Conservation (phyloP, 1,139 yeast species). For the Ogataea hybrid region DNA sequence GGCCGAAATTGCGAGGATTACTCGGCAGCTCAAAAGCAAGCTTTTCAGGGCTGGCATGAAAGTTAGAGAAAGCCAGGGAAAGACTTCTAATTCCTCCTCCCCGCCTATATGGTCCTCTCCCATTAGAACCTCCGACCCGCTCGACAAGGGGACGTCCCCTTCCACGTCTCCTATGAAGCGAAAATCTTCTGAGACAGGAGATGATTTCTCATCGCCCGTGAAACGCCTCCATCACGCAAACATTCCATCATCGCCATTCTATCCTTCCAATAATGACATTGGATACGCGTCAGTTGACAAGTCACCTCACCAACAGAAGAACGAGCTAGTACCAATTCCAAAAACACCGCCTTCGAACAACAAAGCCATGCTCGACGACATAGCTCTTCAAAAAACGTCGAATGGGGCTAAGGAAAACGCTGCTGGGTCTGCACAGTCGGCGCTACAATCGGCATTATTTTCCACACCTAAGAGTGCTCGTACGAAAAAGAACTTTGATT, state of each 20-base stretch:
- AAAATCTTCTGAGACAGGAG: slow-evolving; percentile 17
- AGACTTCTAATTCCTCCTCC: slow-evolving; percentile 8
- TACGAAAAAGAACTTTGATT: slow-evolving; percentile 17
- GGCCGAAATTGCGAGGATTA: slow-evolving; percentile 41
- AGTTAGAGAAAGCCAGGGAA: slow-evolving; percentile 30
- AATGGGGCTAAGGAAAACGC: slow-evolving; percentile 13
- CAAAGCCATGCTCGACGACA: slow-evolving; percentile 20
- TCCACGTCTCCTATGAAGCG: slow-evolving; percentile 29
- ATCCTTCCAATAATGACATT: slow-evolving; percentile 15
- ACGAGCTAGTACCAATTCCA: slow-evolving; percentile 18
- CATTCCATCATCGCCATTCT: slow-evolving; percentile 32
- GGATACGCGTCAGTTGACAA: slow-evolving; percentile 15
- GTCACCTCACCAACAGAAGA: slow-evolving; percentile 12
- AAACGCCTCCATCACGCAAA: slow-evolving; percentile 27
- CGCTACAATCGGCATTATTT: slow-evolving; percentile 24
- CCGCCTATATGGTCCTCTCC: slow-evolving; percentile 21
- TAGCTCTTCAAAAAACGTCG: slow-evolving; percentile 19
- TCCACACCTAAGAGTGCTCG: slow-evolving; percentile 30
- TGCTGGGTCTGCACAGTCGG: slow-evolving; percentile 18
- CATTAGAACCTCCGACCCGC: slow-evolving; percentile 1
- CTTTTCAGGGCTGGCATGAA: slow-evolving; percentile 38
- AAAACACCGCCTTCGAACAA: slow-evolving; percentile 26
- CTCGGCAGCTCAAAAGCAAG: slow-evolving; percentile 39
- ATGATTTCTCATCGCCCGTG: slow-evolving; percentile 26
- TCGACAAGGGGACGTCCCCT: slow-evolving; percentile 4